phyloP scores from a whole-genome alignment of 768 basidiomycete genomes.

The Leccinellum albellum region DNA sequence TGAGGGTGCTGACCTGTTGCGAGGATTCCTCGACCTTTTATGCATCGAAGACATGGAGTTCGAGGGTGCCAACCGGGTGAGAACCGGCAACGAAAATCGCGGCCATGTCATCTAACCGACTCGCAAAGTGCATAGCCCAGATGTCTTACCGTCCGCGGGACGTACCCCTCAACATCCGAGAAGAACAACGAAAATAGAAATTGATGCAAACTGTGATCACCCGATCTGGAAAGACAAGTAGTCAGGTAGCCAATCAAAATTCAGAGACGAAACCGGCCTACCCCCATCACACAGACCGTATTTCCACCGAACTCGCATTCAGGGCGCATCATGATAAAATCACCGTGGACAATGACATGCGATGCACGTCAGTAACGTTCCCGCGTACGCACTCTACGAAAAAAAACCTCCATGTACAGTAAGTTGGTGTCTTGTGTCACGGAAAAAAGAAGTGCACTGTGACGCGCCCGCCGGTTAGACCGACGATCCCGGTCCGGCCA shows the following conservation, averaged over 20 bases:
- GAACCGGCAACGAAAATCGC: neutral
- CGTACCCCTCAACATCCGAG: no score
- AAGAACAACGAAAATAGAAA: no score
- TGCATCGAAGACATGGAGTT: neutral
- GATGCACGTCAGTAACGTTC: neutral
- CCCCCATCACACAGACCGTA: neutral
- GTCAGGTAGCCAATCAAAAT: neutral
- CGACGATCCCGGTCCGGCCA: no score
- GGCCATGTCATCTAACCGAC: neutral
- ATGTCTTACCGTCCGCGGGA: neutral
- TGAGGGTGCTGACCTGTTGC: neutral
- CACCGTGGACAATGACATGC: neutral
- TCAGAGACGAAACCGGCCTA: neutral
- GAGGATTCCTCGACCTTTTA: neutral
- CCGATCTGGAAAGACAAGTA: neutral
- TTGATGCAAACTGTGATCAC: neutral
- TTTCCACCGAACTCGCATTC: neutral
- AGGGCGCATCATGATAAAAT: neutral
- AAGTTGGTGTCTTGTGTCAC: neutral
- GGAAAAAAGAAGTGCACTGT: neutral
- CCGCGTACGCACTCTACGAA: no score
- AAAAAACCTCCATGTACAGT: neutral
- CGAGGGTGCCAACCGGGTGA: neutral
- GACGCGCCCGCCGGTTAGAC: no score
- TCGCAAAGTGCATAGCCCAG: neutral